These are phyloP conservation scores for Magnolia sinica DNA, from an alignment of 164 flowering plant species.

Conservation along the genomic window DNA sequence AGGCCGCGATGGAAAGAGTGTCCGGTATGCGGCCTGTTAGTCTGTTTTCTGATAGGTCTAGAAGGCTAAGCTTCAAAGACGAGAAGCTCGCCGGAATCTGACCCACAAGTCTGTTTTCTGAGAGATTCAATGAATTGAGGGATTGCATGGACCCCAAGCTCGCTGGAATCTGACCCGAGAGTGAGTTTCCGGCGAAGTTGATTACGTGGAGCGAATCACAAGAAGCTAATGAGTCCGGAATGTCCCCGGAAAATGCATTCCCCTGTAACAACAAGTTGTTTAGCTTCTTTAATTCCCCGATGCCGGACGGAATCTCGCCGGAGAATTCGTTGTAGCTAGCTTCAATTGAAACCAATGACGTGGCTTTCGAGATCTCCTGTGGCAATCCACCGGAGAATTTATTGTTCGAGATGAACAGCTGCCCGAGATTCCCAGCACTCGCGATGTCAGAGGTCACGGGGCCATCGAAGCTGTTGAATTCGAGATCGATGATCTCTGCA, in stretches of 20 bases:
- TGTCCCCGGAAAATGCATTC: conserved; percentile 50
- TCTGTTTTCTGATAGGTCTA: conserved; percentile 65
- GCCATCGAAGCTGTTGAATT: conserved; percentile 58
- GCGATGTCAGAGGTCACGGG: conserved; percentile 47
- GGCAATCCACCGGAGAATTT: conserved; percentile 60
- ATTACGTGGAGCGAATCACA: conserved; percentile 49
- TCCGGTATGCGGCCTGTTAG: conserved; percentile 56
- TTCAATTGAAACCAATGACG: conserved; percentile 35
- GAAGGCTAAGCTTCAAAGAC: conserved; percentile 50
- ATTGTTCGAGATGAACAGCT: conserved; percentile 36
- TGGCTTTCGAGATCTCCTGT: conserved; percentile 46
- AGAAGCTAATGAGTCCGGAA: conserved; percentile 54
- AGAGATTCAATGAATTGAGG: conserved; percentile 56
- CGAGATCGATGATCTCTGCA: conserved; percentile 47
- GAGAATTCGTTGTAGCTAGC: conserved; percentile 48
- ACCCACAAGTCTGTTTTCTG: conserved; percentile 62
- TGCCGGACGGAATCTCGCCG: conserved; percentile 46
- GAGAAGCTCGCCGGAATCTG: conserved; percentile 55
- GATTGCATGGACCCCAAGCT: conserved; percentile 48
- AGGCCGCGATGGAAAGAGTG: conserved; percentile 42
- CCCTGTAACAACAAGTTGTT: conserved; percentile 33
- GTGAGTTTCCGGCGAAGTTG: conserved; percentile 51
- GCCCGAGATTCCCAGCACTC: conserved; percentile 38
- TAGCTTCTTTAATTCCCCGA: conserved; percentile 49
- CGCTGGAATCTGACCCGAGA: conserved; percentile 60